Percentiles rank a stretch among this genome's conserved stretches.
phyloP scores from a whole-genome alignment of 352 stramenopile species.

The Phytopythium oedochilum region DNA sequence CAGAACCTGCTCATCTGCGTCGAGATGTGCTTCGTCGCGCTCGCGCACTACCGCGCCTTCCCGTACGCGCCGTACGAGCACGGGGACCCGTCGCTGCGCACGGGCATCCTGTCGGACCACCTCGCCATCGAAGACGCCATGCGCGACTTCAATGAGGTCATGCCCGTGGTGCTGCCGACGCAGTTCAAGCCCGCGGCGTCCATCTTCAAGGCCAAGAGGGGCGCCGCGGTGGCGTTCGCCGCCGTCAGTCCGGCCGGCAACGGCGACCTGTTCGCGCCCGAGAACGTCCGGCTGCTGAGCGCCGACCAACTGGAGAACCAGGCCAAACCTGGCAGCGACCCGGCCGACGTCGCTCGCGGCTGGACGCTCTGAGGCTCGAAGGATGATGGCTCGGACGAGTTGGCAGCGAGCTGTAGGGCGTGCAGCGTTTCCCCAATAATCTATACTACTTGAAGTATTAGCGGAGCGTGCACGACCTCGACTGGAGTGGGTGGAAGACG shows the following conservation, averaged over 20 bases:
- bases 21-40: conserved; percentile 97
- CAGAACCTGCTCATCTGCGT: conserved; percentile 99
- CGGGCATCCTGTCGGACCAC: conserved; percentile 88
- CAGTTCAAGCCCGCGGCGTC: conserved; percentile 70
- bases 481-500: not conserved
- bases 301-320: conserved; percentile 22
- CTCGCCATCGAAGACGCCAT: conserved; percentile 93
- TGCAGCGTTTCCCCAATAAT: too few species aligned
- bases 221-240: conserved; percentile 9
- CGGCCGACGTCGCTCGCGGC: conserved; percentile 27
- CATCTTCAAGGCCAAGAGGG: conserved; percentile 43
- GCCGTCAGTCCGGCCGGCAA: conserved; percentile 3
- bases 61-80: conserved; percentile 83
- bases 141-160: conserved; percentile 91
- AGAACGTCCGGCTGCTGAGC: conserved; percentile 44
- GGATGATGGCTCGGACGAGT: too few species aligned
- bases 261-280: conserved; percentile 36
- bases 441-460: too few species aligned
- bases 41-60: conserved; percentile 97
- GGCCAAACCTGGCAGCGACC: conserved; percentile 8
- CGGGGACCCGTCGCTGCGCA: conserved; percentile 43
- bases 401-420: not conserved
- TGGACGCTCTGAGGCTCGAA: conserved; percentile 46
- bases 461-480: conserved; percentile 1
- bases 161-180: conserved; percentile 81